Evolutionary conservation across 352 stramenopile genomes (phyloP).

Genomic region (Phytophthora chlamydospora): DNA sequence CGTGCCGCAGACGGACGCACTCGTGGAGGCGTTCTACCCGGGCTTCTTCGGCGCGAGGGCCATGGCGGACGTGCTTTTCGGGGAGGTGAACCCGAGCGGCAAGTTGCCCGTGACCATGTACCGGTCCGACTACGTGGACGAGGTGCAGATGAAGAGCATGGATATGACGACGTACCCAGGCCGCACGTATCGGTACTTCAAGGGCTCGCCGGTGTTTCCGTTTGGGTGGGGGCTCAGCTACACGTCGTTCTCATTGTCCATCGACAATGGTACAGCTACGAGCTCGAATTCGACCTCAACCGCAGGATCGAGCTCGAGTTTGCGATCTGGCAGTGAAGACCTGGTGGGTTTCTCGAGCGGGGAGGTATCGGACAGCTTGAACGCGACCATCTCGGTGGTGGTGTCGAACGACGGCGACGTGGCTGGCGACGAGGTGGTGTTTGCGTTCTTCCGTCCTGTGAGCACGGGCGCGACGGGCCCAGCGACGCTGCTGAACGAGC

Average conservation of each 20-base stretch:
- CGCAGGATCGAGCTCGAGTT: neutral
- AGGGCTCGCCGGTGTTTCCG: conserved; percentile 78
- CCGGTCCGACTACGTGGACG: conserved; percentile 65
- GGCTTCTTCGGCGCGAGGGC: conserved; percentile 78
- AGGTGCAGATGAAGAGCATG: conserved; percentile 84
- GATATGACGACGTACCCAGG: conserved; percentile 86
- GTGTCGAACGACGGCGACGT: conserved; percentile 56
- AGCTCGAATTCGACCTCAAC: neutral
- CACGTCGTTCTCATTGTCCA: conserved; percentile 66
- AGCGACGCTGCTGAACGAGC: conserved; percentile 63
- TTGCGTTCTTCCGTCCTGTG: conserved; percentile 71
- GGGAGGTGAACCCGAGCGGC: conserved; percentile 74
- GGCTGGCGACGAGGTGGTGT: conserved; percentile 63
- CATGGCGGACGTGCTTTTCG: conserved; percentile 83
- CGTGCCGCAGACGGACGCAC: conserved; percentile 52
- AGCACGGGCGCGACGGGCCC: conserved; percentile 50
- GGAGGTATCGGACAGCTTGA: conserved; percentile 32
- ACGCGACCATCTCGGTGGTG: conserved; percentile 49
- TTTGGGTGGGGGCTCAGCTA: conserved; percentile 92
- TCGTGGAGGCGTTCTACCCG: conserved; percentile 80
- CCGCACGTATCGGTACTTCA: conserved; percentile 90
- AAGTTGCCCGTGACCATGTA: conserved; percentile 89
- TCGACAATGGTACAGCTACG: conserved; percentile 5
- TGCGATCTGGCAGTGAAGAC: neutral
- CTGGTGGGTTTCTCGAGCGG: neutral